Percentiles rank a stretch among this genome's conserved stretches.
Evolutionary conservation across 208 protist species (phyloP).

Genomic region (Trypanosoma rangeli): DNA sequence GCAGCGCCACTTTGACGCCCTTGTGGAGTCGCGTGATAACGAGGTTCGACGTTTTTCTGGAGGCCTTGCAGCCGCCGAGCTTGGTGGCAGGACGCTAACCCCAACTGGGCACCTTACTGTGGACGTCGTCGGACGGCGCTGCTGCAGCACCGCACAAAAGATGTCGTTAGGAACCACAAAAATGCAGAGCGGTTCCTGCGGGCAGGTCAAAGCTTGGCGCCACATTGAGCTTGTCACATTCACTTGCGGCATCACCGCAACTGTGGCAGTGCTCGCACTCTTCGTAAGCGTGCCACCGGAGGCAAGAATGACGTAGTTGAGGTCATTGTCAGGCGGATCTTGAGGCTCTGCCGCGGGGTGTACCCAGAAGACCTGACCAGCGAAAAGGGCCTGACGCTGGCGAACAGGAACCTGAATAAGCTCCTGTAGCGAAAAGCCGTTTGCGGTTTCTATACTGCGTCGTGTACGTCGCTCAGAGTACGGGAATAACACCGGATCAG

Average conservation of each 20-base stretch:
- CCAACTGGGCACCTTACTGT: conserved; percentile 26
- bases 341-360: conserved; percentile 57
- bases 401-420: conserved; percentile 31
- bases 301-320: conserved; percentile 54
- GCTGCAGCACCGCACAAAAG: conserved; percentile 67
- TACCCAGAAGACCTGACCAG: conserved; percentile 49
- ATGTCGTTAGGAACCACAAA: conserved; percentile 63
- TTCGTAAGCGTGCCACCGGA: conserved; percentile 53
- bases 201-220: conserved; percentile 3
- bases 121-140: conserved; percentile 31
- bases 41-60: not conserved
- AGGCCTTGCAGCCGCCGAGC: not conserved
- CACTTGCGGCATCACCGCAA: conserved; percentile 44
- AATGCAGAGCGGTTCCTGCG: conserved; percentile 23
- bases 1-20: not conserved
- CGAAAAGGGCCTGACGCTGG: conserved; percentile 51
- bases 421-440: conserved; percentile 48
- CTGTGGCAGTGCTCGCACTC: conserved; percentile 27
- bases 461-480: conserved; percentile 38
- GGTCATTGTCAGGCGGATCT: conserved; percentile 64
- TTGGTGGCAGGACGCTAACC: conserved; percentile 3
- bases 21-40: not conserved
- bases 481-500: conserved; percentile 25
- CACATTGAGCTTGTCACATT: conserved; percentile 32
- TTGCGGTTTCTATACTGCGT: conserved; percentile 55